phyloP scores from a whole-genome alignment of 73 alveolate genomes.

The Paramecium tetraurelia region DNA sequence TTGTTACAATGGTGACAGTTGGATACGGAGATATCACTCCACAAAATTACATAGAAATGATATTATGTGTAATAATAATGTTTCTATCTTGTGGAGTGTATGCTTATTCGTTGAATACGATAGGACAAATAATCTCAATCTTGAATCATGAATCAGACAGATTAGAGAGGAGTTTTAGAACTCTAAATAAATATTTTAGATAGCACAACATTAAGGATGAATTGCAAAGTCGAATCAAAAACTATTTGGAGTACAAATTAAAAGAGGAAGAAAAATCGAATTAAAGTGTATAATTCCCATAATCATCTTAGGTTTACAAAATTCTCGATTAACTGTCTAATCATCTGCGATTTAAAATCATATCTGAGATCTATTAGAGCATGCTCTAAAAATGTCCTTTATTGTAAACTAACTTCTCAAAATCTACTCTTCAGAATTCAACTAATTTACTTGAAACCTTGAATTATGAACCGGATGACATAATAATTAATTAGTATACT shows the following conservation, averaged over 20 bases:
- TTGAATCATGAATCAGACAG: constrained; percentile 60
- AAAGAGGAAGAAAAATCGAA: not conserved
- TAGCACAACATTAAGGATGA: constrained; percentile 69
- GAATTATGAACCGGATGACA: not conserved
- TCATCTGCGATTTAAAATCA: not conserved
- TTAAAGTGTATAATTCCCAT: not conserved
- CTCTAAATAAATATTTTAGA: constrained; percentile 66
- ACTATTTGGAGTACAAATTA: constrained; percentile 66
- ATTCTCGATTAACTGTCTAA: not conserved
- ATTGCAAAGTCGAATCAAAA: constrained; percentile 65
- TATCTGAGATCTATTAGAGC: not conserved
- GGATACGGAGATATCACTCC: constrained; percentile 85
- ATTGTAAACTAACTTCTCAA: not conserved
- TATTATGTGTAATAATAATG: constrained; percentile 61
- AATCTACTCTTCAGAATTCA: not conserved
- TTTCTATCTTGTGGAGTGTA: constrained; percentile 66
- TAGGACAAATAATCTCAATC: constrained; percentile 65
- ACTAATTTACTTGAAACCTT: not conserved
- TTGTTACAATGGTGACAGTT: constrained; percentile 72
- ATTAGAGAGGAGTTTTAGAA: constrained; percentile 67
- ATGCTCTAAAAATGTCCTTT: not conserved
- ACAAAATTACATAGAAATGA: constrained; percentile 54
- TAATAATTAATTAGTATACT: not conserved
- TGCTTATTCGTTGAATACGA: constrained; percentile 64
- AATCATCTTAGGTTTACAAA: not conserved